A percentile compares a stretch with the other conserved stretches of the same genome.
Conservation (phyloP, 2,329 filamentous ascomycete species). For the Xylariaceae sp. region DNA sequence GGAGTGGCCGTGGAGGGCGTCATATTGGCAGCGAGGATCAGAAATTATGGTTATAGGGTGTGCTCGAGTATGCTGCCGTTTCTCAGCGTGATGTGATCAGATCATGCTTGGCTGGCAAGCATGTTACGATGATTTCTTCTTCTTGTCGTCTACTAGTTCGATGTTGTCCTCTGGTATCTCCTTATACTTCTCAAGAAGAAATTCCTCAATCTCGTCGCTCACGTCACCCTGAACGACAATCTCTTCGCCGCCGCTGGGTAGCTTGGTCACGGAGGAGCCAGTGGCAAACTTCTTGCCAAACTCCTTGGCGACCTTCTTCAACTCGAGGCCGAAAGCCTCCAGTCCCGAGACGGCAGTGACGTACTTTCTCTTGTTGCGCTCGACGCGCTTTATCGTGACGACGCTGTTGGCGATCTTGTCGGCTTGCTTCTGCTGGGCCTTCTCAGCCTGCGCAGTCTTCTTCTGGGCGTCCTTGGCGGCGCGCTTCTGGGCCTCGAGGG, state of each 20-base stretch:
- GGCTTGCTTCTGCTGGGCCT: constrained; percentile 75
- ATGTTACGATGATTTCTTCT: constrained; percentile 62
- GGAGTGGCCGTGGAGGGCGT: constrained; percentile 2
- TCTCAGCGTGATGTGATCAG: constrained; percentile 18
- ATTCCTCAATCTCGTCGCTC: constrained; percentile 90
- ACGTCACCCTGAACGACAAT: constrained; percentile 98
- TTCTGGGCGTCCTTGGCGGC: constrained; percentile 95
- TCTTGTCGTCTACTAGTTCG: constrained; percentile 92
- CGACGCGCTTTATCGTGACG: constrained; percentile 90
- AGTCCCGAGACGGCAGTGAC: constrained; percentile 89
- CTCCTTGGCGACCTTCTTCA: constrained; percentile 96
- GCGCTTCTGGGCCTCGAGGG: constrained; percentile 86
- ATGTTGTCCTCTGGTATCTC: constrained; percentile 93
- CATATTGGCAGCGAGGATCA: constrained; percentile 12
- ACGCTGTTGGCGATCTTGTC: constrained; percentile 78
- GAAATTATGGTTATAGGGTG: constrained; percentile 14
- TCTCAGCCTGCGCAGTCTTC: constrained; percentile 91
- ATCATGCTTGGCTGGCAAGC: constrained; percentile 7
- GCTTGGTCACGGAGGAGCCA: constrained; percentile 85
- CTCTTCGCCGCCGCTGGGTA: constrained; percentile 80
- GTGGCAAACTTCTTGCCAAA: constrained; percentile 99
- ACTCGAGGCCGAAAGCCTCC: constrained; percentile 82
- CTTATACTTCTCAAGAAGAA: constrained; percentile 81
- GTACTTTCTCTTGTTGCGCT: constrained; percentile 96
- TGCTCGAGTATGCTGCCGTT: constrained; percentile 12